A percentile compares a stretch with the other conserved stretches of the same genome.
Conservation (phyloP, 1,139 yeast species). For the Yamadazyma songkhlaensis region DNA sequence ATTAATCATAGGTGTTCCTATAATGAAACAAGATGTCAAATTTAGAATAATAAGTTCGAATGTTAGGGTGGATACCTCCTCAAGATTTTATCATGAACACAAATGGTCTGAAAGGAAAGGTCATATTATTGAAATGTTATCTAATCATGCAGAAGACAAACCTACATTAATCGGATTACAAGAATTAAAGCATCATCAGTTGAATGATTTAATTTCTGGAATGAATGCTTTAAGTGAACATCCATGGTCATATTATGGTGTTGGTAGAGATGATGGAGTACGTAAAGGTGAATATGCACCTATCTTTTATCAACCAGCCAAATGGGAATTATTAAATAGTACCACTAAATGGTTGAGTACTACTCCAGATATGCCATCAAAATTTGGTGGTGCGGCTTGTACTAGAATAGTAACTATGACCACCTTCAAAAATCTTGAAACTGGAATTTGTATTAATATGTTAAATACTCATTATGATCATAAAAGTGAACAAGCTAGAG, state of each 20-base stretch:
- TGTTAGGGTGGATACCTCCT: constrained; percentile 21
- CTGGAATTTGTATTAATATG: constrained; percentile 26
- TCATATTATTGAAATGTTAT: constrained; percentile 16
- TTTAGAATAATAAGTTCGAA: constrained; percentile 18
- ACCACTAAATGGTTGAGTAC: constrained; percentile 44
- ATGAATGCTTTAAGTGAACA: constrained; percentile 7
- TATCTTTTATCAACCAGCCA: constrained; percentile 30
- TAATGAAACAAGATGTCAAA: constrained; percentile 2
- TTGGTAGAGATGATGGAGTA: constrained; percentile 46
- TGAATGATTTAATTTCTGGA: constrained; percentile 19
- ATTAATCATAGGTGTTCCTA: background rate
- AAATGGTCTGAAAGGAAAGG: constrained; percentile 22
- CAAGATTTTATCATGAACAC: constrained; percentile 21
- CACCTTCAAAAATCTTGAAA: constrained; percentile 21
- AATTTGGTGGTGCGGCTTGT: constrained; percentile 42
- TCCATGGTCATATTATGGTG: constrained; percentile 38
- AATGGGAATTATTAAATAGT: constrained; percentile 27
- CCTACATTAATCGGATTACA: constrained; percentile 29
- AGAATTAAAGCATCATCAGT: constrained; percentile 25
- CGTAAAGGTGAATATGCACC: constrained; percentile 45
- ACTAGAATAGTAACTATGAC: constrained; percentile 40
- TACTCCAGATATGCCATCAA: constrained; percentile 40
- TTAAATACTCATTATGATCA: constrained; percentile 46
- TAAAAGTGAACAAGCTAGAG: constrained; percentile 35
- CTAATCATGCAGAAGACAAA: constrained; percentile 10